A percentile compares a stretch with the other conserved stretches of the same genome.
Conservation (phyloP, 1,139 yeast species). For the Pichia sp. region DNA sequence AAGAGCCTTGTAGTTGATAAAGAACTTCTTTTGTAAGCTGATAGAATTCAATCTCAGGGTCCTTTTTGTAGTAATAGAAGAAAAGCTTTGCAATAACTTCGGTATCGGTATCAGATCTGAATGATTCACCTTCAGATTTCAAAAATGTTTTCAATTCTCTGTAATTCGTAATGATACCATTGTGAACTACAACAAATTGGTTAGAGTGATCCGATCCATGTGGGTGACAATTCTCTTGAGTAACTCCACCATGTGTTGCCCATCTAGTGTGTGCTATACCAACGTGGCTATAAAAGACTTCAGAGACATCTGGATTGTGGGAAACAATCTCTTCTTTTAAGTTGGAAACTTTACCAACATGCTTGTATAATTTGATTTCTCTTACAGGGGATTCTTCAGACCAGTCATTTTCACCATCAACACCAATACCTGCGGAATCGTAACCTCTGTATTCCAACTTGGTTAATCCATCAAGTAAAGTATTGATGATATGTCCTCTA, state of each 20-base stretch:
- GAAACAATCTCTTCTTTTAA: conserved; percentile 62
- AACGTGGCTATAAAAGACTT: conserved; percentile 73
- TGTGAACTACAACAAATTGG: conserved; percentile 91
- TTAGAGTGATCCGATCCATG: conserved; percentile 78
- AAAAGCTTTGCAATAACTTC: conserved; percentile 95
- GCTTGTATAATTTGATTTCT: conserved; percentile 60
- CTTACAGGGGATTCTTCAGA: conserved; percentile 32
- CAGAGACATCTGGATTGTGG: conserved; percentile 49
- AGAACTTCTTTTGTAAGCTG: conserved; percentile 89
- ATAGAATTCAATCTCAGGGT: conserved; percentile 73
- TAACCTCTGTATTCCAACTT: conserved; percentile 97
- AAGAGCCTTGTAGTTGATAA: conserved; percentile 93
- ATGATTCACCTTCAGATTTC: conserved; percentile 67
- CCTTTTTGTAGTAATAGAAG: conserved; percentile 75
- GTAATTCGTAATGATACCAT: conserved; percentile 96
- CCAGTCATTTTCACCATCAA: conserved; percentile 73
- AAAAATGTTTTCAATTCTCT: conserved; percentile 82
- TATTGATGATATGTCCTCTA: conserved; percentile 87
- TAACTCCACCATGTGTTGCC: conserved; percentile 99
- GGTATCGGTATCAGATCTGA: conserved; percentile 94
- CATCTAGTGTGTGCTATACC: conserved; percentile 99
- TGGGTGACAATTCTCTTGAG: conserved; percentile 85
- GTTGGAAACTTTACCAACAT: conserved; percentile 85
- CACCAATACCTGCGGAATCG: conserved; percentile 94
- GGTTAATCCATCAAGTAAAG: conserved; percentile 83